These are phyloP conservation scores for Irpex sp. DNA, from an alignment of 1,284 basidiomycete genomes.

Conservation along the genomic window DNA sequence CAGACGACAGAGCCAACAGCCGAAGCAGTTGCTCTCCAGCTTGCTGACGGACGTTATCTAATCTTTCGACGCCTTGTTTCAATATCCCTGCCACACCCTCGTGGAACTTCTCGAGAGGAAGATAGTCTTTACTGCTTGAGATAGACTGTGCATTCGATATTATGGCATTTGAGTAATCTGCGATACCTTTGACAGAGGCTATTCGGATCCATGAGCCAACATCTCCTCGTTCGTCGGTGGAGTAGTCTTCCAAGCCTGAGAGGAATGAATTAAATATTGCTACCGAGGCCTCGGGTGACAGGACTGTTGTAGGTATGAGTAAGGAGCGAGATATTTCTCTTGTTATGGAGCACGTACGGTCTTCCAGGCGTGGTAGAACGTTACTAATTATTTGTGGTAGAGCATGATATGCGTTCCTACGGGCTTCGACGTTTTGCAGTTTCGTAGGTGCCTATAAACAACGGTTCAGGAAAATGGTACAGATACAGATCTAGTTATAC, in stretches of 20 bases:
- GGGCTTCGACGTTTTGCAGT: constrained; percentile 57
- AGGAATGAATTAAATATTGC: constrained; percentile 52
- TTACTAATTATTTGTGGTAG: constrained; percentile 55
- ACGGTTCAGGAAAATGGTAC: constrained; percentile 11
- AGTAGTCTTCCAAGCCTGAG: constrained; percentile 82
- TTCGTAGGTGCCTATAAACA: constrained; percentile 37
- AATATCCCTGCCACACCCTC: constrained; percentile 64
- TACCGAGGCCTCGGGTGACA: constrained; percentile 40
- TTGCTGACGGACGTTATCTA: constrained; percentile 85
- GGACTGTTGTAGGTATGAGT: constrained; percentile 32
- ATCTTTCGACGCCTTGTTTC: constrained; percentile 88
- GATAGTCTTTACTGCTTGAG: constrained; percentile 46
- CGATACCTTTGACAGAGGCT: constrained; percentile 65
- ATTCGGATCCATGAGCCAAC: constrained; percentile 96
- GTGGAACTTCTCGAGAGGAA: constrained; percentile 59
- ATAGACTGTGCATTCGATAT: constrained; percentile 39
- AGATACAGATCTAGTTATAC: too few species aligned
- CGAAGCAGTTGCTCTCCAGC: constrained; percentile 64
- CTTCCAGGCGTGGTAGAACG: constrained; percentile 38
- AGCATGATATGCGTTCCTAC: constrained; percentile 69
- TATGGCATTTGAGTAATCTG: constrained; percentile 43
- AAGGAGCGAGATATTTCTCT: not conserved
- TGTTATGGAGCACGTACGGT: constrained; percentile 37
- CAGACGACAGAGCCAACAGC: constrained; percentile 42
- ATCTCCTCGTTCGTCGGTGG: constrained; percentile 92